A percentile compares a stretch with the other conserved stretches of the same genome.
Conservation (phyloP, 169 alveolate genomes). For the Cryptosporidium tyzzeri region DNA sequence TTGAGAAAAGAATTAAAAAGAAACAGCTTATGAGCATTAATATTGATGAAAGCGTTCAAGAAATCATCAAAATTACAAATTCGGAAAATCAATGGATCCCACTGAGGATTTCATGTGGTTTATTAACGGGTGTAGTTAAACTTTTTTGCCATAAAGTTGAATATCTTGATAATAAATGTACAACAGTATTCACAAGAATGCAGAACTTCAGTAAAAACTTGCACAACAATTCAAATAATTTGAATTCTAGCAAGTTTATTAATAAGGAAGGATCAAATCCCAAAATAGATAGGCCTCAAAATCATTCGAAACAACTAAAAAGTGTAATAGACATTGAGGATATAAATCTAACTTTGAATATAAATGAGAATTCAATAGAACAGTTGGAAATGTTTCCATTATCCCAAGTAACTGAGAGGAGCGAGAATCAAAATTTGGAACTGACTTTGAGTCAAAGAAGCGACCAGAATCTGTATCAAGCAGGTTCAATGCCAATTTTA, state of each 20-base stretch:
- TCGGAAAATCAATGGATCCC: slow-evolving; percentile 60
- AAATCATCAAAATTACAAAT: slow-evolving; percentile 32
- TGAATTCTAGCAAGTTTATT: background rate
- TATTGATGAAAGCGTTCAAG: slow-evolving; percentile 42
- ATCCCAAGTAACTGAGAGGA: slow-evolving; percentile 10
- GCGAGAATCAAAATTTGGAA: background rate
- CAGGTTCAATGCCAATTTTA: background rate
- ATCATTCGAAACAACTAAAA: background rate
- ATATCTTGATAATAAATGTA: slow-evolving; percentile 46
- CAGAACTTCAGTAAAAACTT: slow-evolving; percentile 43
- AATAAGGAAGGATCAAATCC: background rate
- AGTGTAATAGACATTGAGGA: slow-evolving; percentile 45
- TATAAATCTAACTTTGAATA: slow-evolving; percentile 43
- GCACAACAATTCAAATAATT: background rate
- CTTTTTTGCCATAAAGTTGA: slow-evolving; percentile 62
- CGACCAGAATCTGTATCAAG: background rate
- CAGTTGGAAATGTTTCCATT: slow-evolving; percentile 56
- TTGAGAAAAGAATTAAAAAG: slow-evolving; percentile 52
- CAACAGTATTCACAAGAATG: slow-evolving; percentile 37
- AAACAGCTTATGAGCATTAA: slow-evolving; percentile 35
- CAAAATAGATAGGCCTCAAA: slow-evolving; percentile 35
- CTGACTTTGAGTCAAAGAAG: background rate
- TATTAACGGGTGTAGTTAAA: slow-evolving; percentile 47
- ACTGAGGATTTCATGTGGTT: slow-evolving; percentile 59
- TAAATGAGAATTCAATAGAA: slow-evolving; percentile 7